Conservation (phyloP, 2,329 filamentous ascomycete species). For the Arthrobotrys megalospora region DNA sequence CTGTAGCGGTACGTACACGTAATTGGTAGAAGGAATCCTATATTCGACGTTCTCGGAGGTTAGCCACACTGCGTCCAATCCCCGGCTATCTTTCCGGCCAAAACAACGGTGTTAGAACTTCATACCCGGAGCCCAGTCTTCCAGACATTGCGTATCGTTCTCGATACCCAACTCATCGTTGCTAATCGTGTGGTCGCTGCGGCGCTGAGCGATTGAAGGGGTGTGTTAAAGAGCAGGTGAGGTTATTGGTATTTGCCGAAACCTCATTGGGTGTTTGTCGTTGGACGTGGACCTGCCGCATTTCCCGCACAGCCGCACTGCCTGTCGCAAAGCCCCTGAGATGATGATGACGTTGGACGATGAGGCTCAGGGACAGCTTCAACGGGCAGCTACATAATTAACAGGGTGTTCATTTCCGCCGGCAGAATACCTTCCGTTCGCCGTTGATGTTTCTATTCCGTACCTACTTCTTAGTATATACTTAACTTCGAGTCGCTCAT, state of each 20-base stretch:
- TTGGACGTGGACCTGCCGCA: conserved; percentile 20
- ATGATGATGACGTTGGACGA: conserved; percentile 35
- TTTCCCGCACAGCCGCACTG: conserved; percentile 43
- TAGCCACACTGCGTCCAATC: conserved; percentile 12
- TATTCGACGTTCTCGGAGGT: conserved; percentile 32
- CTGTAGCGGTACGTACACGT: conserved; percentile 31
- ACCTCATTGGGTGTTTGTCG: conserved; percentile 23
- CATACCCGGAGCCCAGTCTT: conserved; percentile 42
- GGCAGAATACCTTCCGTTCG: conserved; percentile 25
- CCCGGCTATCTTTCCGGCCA: not conserved
- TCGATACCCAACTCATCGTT: conserved; percentile 53
- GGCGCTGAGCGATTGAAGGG: conserved; percentile 1
- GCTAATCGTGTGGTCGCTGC: conserved; percentile 3
- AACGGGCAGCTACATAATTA: conserved; percentile 24
- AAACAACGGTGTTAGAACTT: not conserved
- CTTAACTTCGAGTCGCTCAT: conserved; percentile 51
- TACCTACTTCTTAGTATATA: conserved; percentile 10
- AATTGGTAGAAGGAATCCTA: conserved; percentile 54
- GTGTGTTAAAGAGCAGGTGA: not conserved
- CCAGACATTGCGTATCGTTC: conserved; percentile 57
- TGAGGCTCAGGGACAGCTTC: conserved; percentile 17
- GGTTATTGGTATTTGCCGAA: conserved; percentile 45
- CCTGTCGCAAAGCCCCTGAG: conserved; percentile 8
- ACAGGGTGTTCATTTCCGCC: conserved; percentile 58
- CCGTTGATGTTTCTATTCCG: conserved; percentile 1